Percentiles rank a stretch among this genome's conserved stretches.
phyloP scores from a whole-genome alignment of 768 basidiomycete species.

The Myochromella boudieri region DNA sequence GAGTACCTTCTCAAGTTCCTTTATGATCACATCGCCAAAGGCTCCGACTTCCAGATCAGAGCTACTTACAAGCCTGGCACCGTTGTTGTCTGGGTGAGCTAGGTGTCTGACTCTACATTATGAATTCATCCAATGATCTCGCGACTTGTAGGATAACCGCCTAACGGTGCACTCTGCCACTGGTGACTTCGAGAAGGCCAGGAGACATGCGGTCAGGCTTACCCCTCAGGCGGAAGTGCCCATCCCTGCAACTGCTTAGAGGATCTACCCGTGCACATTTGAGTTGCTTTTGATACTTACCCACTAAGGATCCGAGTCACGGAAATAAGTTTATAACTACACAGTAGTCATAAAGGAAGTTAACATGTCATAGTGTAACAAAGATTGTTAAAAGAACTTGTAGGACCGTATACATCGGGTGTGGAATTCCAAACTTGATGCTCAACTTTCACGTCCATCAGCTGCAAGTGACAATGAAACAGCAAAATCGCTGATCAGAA shows the following conservation, averaged over 20 bases:
- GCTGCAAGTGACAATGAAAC: no score
- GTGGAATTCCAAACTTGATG: no score
- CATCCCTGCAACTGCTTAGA: background rate
- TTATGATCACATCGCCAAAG: conserved; percentile 51
- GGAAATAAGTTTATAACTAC: no score
- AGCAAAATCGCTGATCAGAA: no score
- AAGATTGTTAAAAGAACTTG: no score
- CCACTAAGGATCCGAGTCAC: no score
- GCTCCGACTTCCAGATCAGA: conserved; percentile 49
- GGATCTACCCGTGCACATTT: no score
- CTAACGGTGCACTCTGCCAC: conserved; percentile 48
- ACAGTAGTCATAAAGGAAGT: no score
- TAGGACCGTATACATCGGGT: no score
- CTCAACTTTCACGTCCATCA: no score
- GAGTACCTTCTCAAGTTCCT: conserved; percentile 56
- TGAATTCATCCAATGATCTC: background rate
- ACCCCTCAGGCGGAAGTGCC: conserved; percentile 47
- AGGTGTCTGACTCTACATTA: background rate
- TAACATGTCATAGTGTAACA: no score
- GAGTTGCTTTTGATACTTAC: no score
- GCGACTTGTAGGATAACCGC: conserved; percentile 37
- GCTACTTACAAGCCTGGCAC: conserved; percentile 52
- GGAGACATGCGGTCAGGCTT: conserved; percentile 45
- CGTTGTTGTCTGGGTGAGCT: conserved; percentile 53
- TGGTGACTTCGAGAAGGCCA: conserved; percentile 35